Percentiles rank a stretch among this genome's conserved stretches.
Conservation (phyloP, 768 basidiomycete species). For the Trametes sanguinea region DNA sequence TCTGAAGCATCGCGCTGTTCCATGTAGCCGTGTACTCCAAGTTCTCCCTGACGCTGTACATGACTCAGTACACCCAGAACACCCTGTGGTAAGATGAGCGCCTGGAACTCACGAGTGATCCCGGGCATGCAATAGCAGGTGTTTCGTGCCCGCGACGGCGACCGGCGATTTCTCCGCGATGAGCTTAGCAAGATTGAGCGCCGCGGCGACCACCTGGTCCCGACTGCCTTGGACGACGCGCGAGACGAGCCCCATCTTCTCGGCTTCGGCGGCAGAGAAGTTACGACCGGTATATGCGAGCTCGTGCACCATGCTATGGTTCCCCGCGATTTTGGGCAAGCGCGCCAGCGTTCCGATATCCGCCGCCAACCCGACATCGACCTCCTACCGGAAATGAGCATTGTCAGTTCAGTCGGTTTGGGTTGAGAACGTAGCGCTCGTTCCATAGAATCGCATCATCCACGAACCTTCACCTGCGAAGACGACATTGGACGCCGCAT, state of each 20-base stretch:
- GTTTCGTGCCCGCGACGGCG: slow-evolving; percentile 77
- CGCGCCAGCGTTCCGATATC: slow-evolving; percentile 87
- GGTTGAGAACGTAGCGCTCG: not conserved
- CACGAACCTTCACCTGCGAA: slow-evolving; percentile 79
- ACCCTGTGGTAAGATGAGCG: not conserved
- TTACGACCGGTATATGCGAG: slow-evolving; percentile 71
- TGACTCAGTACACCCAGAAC: not conserved
- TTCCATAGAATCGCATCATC: not conserved
- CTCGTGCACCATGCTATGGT: slow-evolving; percentile 71
- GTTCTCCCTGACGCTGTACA: slow-evolving; percentile 43
- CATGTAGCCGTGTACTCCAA: slow-evolving; percentile 59
- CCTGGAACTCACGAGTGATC: slow-evolving; percentile 65
- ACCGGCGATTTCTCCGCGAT: slow-evolving; percentile 81
- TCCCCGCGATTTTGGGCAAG: slow-evolving; percentile 76
- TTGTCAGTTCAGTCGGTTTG: not conserved
- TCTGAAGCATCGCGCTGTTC: slow-evolving; percentile 56
- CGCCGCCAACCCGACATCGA: slow-evolving; percentile 84
- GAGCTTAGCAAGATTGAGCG: slow-evolving; percentile 61
- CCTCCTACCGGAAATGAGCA: slow-evolving; percentile 53
- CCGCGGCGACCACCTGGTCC: slow-evolving; percentile 64
- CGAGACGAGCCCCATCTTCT: slow-evolving; percentile 72
- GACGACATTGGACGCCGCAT: slow-evolving; percentile 57
- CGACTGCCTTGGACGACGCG: slow-evolving; percentile 65
- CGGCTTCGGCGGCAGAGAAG: slow-evolving; percentile 73
- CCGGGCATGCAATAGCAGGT: slow-evolving; percentile 71